Evolutionary conservation across 2,329 filamentous ascomycete genomes (phyloP), one percentile per base, ranked within the genome.

Genomic region (Fusarium sp.): DNA sequence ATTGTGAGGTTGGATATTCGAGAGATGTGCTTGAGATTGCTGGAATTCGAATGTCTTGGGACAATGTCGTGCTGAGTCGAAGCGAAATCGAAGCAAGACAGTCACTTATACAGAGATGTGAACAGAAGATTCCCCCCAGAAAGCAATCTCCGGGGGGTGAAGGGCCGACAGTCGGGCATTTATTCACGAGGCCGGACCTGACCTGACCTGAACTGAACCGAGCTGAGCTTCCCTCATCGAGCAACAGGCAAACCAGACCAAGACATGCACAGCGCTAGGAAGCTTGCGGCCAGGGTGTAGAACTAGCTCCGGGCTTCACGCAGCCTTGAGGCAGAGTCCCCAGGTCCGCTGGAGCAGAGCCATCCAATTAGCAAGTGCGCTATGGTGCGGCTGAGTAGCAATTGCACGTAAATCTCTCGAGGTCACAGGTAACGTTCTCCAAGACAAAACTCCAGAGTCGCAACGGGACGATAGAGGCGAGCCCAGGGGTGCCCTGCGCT

Each of bases 331-430:
- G 71, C 71, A 73, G 57, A 74, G 54, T 55, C 39, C 40, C 49
- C 37, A 40, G 45, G 26, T 48, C 7, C 35, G 28, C 51, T 58
- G 48, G 30, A 24, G 43, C 22, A 22, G 26, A 41, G 19, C 46
- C 5, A 35, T 14, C 71, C 71, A 73, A 74, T 73, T 24, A 62
- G 41, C 35, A 30, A 17, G 26, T 28, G n/a, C 20, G 37, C 30
- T 22, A 52, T 46, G 54, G 67, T 73, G 71, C 71, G 71, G 71
- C 71, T 73, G 71, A 73, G 62, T 49, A 17, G 60, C 51, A 49
- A 70, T 49, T 60, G 58, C 50, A 61, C 51, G 41, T 35, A 58
- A 59, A 64, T 43, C 45, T 46, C 28, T 62, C 46, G 40, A 39
- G 48, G 65, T 43, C 62, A 58, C 32, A 49, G 57, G 54, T 48